Conservation (phyloP, 495 filamentous ascomycete genomes). For the Penicillium malachiteum region DNA sequence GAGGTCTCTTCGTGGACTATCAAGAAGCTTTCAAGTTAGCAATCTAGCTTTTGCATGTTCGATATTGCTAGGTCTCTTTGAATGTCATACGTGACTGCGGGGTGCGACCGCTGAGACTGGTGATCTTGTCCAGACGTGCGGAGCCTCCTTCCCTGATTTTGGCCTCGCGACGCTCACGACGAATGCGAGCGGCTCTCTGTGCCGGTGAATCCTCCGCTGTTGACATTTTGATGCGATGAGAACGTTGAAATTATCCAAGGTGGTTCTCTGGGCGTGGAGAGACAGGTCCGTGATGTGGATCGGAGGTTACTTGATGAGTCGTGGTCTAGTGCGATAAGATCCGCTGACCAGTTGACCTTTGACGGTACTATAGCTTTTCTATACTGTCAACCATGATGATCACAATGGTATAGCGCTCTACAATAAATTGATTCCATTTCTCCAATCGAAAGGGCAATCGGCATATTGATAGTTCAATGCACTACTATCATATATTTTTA, state of each 20-base stretch:
- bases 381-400: too few species aligned
- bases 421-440: too few species aligned
- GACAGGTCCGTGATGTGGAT: background rate
- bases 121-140: slow-evolving; percentile 80
- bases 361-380: too few species aligned
- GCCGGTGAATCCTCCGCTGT: slow-evolving; percentile 53
- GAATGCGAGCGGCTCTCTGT: slow-evolving; percentile 73
- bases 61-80: background rate
- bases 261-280: background rate
- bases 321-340: slow-evolving; percentile 2
- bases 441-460: too few species aligned
- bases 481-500: too few species aligned
- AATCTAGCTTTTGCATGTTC: slow-evolving; percentile 1
- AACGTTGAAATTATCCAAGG: background rate
- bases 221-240: slow-evolving; percentile 25
- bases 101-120: slow-evolving; percentile 68
- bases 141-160: slow-evolving; percentile 84
- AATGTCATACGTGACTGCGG: slow-evolving; percentile 36
- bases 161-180: slow-evolving; percentile 86
- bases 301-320: background rate
- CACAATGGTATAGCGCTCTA: too few species aligned
- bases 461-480: too few species aligned
- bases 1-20: slow-evolving; percentile 35
- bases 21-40: slow-evolving; percentile 10
- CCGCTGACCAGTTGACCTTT: too few species aligned